Conservation (phyloP, 2,329 filamentous ascomycete species). For the Fonsecaea nubica region DNA sequence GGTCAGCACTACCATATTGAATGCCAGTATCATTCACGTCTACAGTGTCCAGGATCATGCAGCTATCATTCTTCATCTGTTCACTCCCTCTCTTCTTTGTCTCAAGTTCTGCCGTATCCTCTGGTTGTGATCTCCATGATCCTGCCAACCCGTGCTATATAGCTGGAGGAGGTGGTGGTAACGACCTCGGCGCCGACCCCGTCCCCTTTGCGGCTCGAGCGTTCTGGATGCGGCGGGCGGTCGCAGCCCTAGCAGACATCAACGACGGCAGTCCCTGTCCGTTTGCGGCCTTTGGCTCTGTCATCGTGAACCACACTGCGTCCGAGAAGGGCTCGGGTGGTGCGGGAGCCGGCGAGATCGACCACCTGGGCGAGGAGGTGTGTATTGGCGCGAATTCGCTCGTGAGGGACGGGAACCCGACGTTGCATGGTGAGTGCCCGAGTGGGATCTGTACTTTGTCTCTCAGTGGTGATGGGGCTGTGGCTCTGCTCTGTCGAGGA, state of each 20-base stretch:
- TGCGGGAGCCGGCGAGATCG: too few relatives aligned
- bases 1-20: not conserved
- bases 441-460: too few relatives aligned
- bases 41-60: not conserved
- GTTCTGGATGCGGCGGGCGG: conserved; percentile 62
- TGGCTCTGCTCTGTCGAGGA: not conserved
- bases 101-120: not conserved
- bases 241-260: conserved; percentile 48
- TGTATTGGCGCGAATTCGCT: conserved; percentile 60
- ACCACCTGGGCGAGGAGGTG: conserved; percentile 45
- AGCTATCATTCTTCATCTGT: not conserved
- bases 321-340: conserved; percentile 26
- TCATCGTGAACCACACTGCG: conserved; percentile 62
- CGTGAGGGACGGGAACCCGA: conserved; percentile 57
- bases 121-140: conserved; percentile 2
- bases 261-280: conserved; percentile 57
- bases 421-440: conserved; percentile 54
- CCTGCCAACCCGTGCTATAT: not conserved
- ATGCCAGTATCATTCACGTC: not conserved
- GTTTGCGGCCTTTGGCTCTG: conserved; percentile 61
- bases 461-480: not conserved
- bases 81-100: not conserved
- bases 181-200: conserved; percentile 10
- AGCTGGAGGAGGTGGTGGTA: not conserved
- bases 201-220: conserved; percentile 51